phyloP scores from a whole-genome alignment of 305 asterid species.

The Fraxinus floribunda region DNA sequence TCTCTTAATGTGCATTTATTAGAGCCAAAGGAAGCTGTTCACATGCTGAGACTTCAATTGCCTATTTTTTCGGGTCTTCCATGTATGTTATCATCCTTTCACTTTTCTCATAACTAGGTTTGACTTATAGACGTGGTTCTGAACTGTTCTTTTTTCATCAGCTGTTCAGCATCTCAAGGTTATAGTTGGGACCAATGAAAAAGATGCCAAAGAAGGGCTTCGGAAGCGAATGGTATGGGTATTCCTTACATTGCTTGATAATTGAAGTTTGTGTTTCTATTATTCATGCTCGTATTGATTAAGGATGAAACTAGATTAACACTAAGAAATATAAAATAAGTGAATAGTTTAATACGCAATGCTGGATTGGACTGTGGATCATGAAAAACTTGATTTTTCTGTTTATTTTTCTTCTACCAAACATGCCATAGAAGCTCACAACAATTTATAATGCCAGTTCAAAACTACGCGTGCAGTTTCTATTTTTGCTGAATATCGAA shows the following conservation, averaged over 20 bases:
- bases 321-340: not conserved
- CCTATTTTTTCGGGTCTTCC: constrained; percentile 49
- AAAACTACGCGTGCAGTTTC: not conserved
- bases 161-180: constrained; percentile 54
- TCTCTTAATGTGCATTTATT: constrained; percentile 43
- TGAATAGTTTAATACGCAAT: not conserved
- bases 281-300: not conserved
- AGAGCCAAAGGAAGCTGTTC: constrained; percentile 66
- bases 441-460: not conserved
- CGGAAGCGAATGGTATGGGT: constrained; percentile 69
- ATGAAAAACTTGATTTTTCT: not conserved
- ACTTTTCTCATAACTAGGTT: constrained; percentile 13
- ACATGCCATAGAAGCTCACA: not conserved
- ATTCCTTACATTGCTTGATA: constrained; percentile 1
- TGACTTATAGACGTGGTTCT: constrained; percentile 13
- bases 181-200: constrained; percentile 49
- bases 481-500: not conserved
- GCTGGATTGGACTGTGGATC: not conserved
- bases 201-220: constrained; percentile 43
- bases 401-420: not conserved
- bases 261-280: not conserved
- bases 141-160: constrained; percentile 31
- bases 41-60: constrained; percentile 49
- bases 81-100: constrained; percentile 42
- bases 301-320: not conserved